Evolutionary conservation across 306 rosid genomes (phyloP).

Genomic region (Styphnolobium japonicum): DNA sequence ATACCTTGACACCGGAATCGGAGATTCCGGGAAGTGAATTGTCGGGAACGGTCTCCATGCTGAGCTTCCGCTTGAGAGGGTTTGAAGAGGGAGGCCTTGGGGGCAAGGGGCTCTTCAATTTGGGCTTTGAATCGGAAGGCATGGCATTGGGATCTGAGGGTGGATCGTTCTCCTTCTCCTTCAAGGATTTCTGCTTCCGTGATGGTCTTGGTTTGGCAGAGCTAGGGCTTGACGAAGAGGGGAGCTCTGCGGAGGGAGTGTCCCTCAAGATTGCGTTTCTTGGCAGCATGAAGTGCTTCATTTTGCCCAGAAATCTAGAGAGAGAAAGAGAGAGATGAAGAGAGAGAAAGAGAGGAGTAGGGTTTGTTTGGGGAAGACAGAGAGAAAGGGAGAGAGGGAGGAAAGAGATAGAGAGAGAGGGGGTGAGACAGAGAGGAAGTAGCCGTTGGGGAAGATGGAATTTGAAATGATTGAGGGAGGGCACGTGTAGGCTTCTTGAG

Average conservation of each 20-base stretch:
- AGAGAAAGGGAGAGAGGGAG: neutral
- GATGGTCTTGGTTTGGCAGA: conserved; percentile 47
- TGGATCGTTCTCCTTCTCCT: conserved; percentile 87
- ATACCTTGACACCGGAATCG: conserved; percentile 95
- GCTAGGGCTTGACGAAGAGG: conserved; percentile 56
- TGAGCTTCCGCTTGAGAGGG: conserved; percentile 93
- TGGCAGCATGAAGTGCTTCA: conserved; percentile 87
- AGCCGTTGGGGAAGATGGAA: conserved; percentile 29
- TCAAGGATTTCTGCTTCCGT: conserved; percentile 57
- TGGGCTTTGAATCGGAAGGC: conserved; percentile 47
- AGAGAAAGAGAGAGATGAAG: conserved; percentile 2
- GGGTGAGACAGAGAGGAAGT: neutral
- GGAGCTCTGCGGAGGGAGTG: conserved; percentile 39
- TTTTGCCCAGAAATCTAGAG: conserved; percentile 1
- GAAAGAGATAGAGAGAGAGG: neutral
- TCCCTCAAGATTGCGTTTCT: conserved; percentile 63
- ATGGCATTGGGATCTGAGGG: conserved; percentile 61
- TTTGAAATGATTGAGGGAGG: conserved; percentile 16
- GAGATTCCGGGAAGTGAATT: conserved; percentile 43
- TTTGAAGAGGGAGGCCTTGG: conserved; percentile 87
- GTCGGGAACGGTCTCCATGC: conserved; percentile 47
- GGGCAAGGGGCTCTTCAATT: conserved; percentile 73
- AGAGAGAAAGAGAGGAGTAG: conserved; percentile 19
- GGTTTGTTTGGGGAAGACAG: conserved; percentile 29
- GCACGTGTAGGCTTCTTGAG: neutral